These are phyloP conservation scores for Sporothrix dimorphospora DNA, from an alignment of 2,329 filamentous ascomycete species.

Conservation along the genomic window DNA sequence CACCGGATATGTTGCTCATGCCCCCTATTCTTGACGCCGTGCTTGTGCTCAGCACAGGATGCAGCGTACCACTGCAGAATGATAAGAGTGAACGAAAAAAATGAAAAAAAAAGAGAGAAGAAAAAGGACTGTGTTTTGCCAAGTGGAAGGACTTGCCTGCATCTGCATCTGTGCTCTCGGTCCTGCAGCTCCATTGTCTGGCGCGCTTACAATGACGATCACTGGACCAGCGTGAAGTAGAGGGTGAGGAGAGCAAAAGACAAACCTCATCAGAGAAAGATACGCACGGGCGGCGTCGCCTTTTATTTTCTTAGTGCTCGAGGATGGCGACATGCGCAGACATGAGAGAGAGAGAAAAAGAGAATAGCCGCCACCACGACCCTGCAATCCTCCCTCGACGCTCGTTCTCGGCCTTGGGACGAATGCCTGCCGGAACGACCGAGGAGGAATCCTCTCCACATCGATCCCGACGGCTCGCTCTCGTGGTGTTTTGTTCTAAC, in stretches of 20 bases:
- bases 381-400: neutral
- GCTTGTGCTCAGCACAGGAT: neutral
- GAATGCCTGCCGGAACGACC: neutral
- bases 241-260: neutral
- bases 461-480: neutral
- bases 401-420: neutral
- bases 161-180: slow-evolving; percentile 12
- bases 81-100: neutral
- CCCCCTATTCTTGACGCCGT: slow-evolving; percentile 12
- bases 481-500: neutral
- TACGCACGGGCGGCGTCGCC: neutral
- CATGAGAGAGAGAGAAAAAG: no score
- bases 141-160: neutral
- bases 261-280: neutral
- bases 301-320: neutral
- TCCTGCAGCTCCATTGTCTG: slow-evolving; percentile 10
- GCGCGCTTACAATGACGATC: neutral
- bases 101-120: neutral
- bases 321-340: neutral
- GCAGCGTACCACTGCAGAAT: neutral
- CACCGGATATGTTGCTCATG: neutral
- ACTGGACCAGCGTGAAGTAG: neutral
- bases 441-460: slow-evolving; percentile 8
- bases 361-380: slow-evolving; percentile 7
- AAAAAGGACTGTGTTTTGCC: neutral